A percentile compares a stretch with the other conserved stretches of the same genome.
Conservation (phyloP, 768 basidiomycete species). For the Suillus brevipes region DNA sequence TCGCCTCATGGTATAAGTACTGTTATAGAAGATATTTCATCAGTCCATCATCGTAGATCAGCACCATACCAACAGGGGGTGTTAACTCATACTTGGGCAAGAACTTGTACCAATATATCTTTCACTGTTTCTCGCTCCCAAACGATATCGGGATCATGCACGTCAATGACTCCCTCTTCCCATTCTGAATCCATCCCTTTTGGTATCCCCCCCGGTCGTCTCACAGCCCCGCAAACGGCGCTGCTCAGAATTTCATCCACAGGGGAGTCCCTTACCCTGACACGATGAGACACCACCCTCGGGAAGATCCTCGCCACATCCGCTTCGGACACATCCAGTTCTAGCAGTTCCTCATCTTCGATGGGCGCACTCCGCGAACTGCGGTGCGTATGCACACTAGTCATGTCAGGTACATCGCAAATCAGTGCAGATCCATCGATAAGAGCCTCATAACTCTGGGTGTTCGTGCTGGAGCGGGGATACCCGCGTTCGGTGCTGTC, state of each 20-base stretch:
- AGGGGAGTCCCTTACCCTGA: constrained; percentile 68
- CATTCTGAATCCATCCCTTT: constrained; percentile 14
- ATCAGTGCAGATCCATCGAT: constrained; percentile 14
- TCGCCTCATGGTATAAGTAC: neutral
- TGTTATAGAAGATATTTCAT: neutral
- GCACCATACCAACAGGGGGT: constrained; percentile 4
- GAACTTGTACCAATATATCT: constrained; percentile 60
- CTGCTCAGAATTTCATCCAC: constrained; percentile 70
- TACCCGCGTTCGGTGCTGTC: constrained; percentile 17
- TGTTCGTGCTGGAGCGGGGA: constrained; percentile 18
- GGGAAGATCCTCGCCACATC: constrained; percentile 76
- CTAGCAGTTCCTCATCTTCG: constrained; percentile 25
- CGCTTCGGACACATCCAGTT: constrained; percentile 68
- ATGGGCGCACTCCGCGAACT: constrained; percentile 8
- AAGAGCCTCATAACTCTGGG: constrained; percentile 17
- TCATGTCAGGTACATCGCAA: constrained; percentile 16
- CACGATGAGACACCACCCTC: constrained; percentile 70
- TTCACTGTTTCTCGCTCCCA: constrained; percentile 58
- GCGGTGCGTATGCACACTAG: constrained; percentile 10
- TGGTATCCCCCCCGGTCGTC: constrained; percentile 14
- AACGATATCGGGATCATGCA: constrained; percentile 9
- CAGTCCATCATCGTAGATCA: neutral
- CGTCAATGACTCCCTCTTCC: constrained; percentile 1
- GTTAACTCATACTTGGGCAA: constrained; percentile 46
- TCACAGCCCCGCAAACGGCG: constrained; percentile 55